phyloP scores from a whole-genome alignment of 2,329 filamentous ascomycete genomes.

The Lasiodiplodia sp. region DNA sequence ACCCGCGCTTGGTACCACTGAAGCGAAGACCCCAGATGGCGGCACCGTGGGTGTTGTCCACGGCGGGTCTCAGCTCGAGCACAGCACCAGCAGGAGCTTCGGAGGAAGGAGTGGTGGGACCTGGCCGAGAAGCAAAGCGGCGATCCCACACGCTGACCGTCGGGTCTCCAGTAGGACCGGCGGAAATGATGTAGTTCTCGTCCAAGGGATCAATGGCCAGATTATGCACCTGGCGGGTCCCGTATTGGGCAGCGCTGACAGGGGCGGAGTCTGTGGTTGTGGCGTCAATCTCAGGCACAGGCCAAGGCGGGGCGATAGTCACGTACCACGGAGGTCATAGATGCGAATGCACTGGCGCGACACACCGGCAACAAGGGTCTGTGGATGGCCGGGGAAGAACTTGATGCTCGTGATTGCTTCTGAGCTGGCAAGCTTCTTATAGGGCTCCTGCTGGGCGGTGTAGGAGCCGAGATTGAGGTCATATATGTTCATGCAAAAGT shows the following conservation, averaged over 20 bases:
- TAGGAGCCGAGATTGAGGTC: slow-evolving; percentile 69
- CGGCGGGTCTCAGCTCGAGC: slow-evolving; percentile 64
- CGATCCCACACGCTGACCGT: slow-evolving; percentile 81
- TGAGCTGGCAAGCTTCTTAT: slow-evolving; percentile 64
- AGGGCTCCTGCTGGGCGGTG: slow-evolving; percentile 60
- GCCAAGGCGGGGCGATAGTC: background rate
- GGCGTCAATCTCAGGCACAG: slow-evolving; percentile 32
- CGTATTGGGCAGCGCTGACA: slow-evolving; percentile 56
- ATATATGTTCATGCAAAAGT: slow-evolving; percentile 83
- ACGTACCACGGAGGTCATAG: slow-evolving; percentile 77
- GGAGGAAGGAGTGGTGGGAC: slow-evolving; percentile 46
- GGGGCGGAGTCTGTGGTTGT: slow-evolving; percentile 44
- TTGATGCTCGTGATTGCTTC: slow-evolving; percentile 83
- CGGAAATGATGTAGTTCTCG: slow-evolving; percentile 84
- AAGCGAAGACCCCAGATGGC: slow-evolving; percentile 70
- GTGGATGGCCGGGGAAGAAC: slow-evolving; percentile 80
- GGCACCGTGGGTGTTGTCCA: slow-evolving; percentile 57
- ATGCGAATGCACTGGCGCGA: slow-evolving; percentile 77
- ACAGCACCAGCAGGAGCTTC: slow-evolving; percentile 64
- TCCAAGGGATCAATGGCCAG: slow-evolving; percentile 81
- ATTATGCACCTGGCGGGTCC: slow-evolving; percentile 69
- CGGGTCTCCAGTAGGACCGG: slow-evolving; percentile 73
- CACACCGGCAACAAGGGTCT: slow-evolving; percentile 77
- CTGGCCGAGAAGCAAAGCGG: slow-evolving; percentile 55
- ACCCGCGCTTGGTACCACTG: slow-evolving; percentile 64